Conservation (phyloP, 495 filamentous ascomycete genomes). For the Xylaria sp. region DNA sequence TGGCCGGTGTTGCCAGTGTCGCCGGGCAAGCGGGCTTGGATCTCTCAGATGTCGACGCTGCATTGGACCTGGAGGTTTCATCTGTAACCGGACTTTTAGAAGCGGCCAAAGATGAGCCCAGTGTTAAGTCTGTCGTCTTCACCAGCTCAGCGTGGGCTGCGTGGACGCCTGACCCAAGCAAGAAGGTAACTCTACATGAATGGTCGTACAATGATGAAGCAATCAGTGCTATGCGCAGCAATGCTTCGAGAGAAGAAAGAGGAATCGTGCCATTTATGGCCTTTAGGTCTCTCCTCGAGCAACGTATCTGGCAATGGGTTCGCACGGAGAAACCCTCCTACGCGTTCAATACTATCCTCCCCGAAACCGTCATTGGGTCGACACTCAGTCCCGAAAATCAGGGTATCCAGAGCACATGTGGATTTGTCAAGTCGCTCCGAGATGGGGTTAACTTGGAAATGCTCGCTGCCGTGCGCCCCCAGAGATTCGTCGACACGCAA, state of each 20-base stretch:
- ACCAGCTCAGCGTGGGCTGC: slow-evolving; percentile 42
- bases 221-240: slow-evolving; percentile 30
- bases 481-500: slow-evolving; percentile 39
- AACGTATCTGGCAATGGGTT: slow-evolving; percentile 44
- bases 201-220: slow-evolving; percentile 42
- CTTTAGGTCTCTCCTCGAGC: slow-evolving; percentile 41
- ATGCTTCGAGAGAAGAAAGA: slow-evolving; percentile 17
- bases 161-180: slow-evolving; percentile 37
- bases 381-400: slow-evolving; percentile 40
- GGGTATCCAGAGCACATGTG: slow-evolving; percentile 36
- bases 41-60: slow-evolving; percentile 25
- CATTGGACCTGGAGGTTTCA: slow-evolving; percentile 25
- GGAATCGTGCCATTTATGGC: slow-evolving; percentile 42
- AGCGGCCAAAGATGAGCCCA: slow-evolving; percentile 27
- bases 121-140: slow-evolving; percentile 35
- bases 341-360: slow-evolving; percentile 39
- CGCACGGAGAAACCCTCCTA: slow-evolving; percentile 33
- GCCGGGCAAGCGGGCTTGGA: slow-evolving; percentile 22
- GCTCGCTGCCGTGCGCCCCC: slow-evolving; percentile 32
- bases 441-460: slow-evolving; percentile 36
- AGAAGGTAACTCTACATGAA: slow-evolving; percentile 26
- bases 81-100: slow-evolving; percentile 24
- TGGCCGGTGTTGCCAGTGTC: slow-evolving; percentile 30
- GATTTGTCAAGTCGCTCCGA: slow-evolving; percentile 40
- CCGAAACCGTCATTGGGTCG: slow-evolving; percentile 41